Evolutionary conservation across 108 stramenopile species (phyloP).

Genomic region (Skeletonema potamos): DNA sequence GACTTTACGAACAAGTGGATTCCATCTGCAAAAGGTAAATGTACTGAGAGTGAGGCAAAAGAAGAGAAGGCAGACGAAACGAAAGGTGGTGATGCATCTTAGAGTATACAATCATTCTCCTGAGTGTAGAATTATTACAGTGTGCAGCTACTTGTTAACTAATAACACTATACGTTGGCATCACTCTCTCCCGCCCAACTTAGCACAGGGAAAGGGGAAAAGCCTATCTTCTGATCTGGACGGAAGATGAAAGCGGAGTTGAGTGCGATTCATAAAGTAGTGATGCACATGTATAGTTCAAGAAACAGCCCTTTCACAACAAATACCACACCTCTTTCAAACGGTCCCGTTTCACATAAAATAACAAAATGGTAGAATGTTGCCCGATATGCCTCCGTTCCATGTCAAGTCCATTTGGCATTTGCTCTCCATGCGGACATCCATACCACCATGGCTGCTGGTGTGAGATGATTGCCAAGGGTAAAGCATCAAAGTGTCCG

Average conservation of each 20-base stretch:
- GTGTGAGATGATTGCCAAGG: not conserved
- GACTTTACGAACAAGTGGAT: not conserved
- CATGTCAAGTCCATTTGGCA: not conserved
- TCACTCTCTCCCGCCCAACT: not conserved
- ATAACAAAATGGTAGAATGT: not conserved
- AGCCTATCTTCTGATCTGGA: too few relatives aligned
- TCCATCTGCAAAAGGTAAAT: not conserved
- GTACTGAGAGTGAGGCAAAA: not conserved
- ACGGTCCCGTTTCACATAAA: not conserved
- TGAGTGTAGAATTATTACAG: too few relatives aligned
- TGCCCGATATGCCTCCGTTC: not conserved
- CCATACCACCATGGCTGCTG: not conserved
- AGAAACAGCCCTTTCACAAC: not conserved
- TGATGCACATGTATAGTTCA: not conserved
- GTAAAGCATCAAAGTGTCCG: not conserved
- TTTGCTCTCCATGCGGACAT: not conserved
- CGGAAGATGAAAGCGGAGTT: too few relatives aligned
- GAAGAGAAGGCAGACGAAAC: not conserved
- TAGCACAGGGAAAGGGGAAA: too few relatives aligned
- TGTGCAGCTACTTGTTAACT: too few relatives aligned
- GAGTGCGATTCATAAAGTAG: too few relatives aligned
- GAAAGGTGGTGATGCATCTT: too few relatives aligned
- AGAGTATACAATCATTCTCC: too few relatives aligned
- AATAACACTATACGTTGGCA: not conserved
- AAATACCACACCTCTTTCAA: not conserved